Evolutionary conservation across 192 early-diverging fungal species (phyloP), one percentile per base, ranked within the genome.

Genomic region (Allomyces javanicus): DNA sequence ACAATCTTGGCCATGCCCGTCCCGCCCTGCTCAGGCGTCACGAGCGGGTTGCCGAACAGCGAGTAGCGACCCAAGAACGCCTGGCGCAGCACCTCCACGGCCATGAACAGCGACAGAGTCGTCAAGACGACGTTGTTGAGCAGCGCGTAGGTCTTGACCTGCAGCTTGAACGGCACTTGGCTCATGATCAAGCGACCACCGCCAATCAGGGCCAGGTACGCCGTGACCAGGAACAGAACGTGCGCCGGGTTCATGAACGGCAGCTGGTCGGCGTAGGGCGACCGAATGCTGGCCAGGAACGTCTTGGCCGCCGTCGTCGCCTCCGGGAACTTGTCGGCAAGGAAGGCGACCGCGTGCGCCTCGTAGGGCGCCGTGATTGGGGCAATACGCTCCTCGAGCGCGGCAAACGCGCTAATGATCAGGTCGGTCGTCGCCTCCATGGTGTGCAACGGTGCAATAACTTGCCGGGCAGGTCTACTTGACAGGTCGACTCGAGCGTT

Each of bases 171-270:
- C 10, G 63, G 43, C 58, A 74, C 44, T 14, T 24, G 14, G 24
- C 25, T 23, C 73, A 75, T 78, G 22, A 74, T 62, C 9, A 23
- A 9, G 23, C 62, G 63, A 21, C 77, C 77, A 12, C 40, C 63
- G 63, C 63, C 63, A 0, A 78, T 67, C 50, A 74, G 63, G 44
- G 69, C 45, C 27, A 75, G 64, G 63, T 78, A 78, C 19, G 63
- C 62, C 22, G 67, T 25, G 23, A 70, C 61, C 24, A 75, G 63
- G 25, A 76, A 21, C 11, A 68, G 25, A 10, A 69, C 74, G 66
- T 76, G 72, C 64, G 77, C 68, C 17, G 77, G 77, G 71, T 78
- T 72, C 77, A 76, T 76, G 40, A 78, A 71, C n/a, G 77, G 77
- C 61, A 78, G 72, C 25, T 58, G 62, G 12, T 21, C 21, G 3